Base-by-base conservation (phyloP, 78 protist genomes). In the Corallochytrium limacisporum region DNA sequence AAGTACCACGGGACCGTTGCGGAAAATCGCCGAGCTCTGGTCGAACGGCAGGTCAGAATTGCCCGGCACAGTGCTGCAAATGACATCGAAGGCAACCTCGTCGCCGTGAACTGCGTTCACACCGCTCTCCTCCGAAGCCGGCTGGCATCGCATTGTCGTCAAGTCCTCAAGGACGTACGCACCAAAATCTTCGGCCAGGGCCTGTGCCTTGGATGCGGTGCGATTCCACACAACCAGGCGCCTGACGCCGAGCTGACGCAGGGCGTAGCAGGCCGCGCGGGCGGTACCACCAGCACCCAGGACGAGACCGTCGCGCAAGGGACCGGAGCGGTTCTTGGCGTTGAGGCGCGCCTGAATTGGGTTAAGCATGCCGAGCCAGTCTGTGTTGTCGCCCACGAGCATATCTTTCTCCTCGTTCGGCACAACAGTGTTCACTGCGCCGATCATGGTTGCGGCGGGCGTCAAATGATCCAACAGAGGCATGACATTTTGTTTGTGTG, bases 211-310 rank as follows among this genome's bases (percentile, higher is more conserved):
- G 53, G 32, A 46, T 37, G 31, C 35, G 0, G 89, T 76, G 35
- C 89, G 46, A 63, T 83, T 83, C 62, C 20, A 67, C 35, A 83
- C 54, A 18, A 20, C 20, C 56, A 83, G 44, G 20, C 1, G 13
- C 24, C 40, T 0, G 22, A 40, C 65, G 9, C 78, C 78, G n/a
- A 62, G 28, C 56, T 50, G n/a, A 18, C 16, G 42, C 66, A 84
- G 69, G 1, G 89, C 78, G 53, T 69, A 84, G 48, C 42, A 42
- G 15, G 89, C 89, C 0, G 89, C 89, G 9, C 74, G 68, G 4
- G 89, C 80, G 10, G 89, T 73, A 42, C 89, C 89, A 0, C 89
- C 89, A 1, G 89, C 89, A 22, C 89, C 89, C 31, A 84, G 33
- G 13, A 78, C 76, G 31, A 84, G 65, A 38, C 65, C 54, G 50